phyloP scores from a whole-genome alignment of 345 rosid genomes.

The Pugionium dolabratum region DNA sequence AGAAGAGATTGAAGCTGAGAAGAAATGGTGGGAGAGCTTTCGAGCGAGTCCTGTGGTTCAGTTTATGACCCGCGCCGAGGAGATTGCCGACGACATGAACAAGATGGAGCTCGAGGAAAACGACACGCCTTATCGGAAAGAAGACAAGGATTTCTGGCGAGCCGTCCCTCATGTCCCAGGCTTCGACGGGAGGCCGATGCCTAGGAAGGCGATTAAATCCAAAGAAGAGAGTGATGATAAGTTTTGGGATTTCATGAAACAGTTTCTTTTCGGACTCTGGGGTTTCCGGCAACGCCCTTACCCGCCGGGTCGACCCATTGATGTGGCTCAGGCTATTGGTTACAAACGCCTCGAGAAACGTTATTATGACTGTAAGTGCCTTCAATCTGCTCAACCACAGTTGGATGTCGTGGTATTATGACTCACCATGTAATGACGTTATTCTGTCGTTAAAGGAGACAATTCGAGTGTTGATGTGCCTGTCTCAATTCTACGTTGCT shows the following conservation, averaged over 20 bases:
- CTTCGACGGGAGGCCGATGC: conserved; percentile 85
- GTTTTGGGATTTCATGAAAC: conserved; percentile 86
- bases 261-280: conserved; percentile 89
- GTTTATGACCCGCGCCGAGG: conserved; percentile 64
- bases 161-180: conserved; percentile 74
- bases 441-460: not conserved
- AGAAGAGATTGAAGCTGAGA: conserved; percentile 65
- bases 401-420: not conserved
- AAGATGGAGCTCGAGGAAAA: conserved; percentile 63
- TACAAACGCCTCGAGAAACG: conserved; percentile 81
- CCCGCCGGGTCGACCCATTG: conserved; percentile 77
- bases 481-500: not conserved
- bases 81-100: conserved; percentile 60
- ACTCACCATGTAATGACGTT: conserved; percentile 1
- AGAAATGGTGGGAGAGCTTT: conserved; percentile 71
- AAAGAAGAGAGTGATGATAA: conserved; percentile 79
- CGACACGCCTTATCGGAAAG: conserved; percentile 56
- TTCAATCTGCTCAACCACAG: not conserved
- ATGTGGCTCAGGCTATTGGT: conserved; percentile 91
- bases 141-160: conserved; percentile 73
- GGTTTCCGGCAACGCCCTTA: conserved; percentile 89
- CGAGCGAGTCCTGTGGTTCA: conserved; percentile 65
- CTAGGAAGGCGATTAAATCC: conserved; percentile 72
- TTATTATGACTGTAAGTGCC: conserved; percentile 78
- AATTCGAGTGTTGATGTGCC: not conserved